phyloP scores from a whole-genome alignment of 768 basidiomycete genomes.

The Serendipita sp. region DNA sequence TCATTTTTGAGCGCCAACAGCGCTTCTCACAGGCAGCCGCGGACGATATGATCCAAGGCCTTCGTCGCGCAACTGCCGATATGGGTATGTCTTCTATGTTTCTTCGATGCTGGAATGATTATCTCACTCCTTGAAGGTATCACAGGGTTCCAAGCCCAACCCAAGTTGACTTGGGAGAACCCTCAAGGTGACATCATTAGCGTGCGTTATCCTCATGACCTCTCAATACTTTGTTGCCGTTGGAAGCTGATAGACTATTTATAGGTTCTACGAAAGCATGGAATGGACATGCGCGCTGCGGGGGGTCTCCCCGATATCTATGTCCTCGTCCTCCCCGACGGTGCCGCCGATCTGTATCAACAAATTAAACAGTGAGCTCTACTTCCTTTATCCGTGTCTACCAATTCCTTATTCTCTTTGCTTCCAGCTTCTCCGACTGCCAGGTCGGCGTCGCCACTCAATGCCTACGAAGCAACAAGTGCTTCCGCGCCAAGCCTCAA shows the following conservation, averaged over 20 bases:
- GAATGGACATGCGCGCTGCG: constrained; percentile 32
- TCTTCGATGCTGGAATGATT: background rate
- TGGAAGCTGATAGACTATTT: background rate
- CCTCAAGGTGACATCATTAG: constrained; percentile 38
- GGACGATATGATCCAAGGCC: constrained; percentile 36
- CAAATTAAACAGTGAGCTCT: constrained; percentile 57
- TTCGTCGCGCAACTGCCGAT: constrained; percentile 31
- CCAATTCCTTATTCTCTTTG: background rate
- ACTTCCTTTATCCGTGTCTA: background rate
- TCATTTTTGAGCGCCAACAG: constrained; percentile 45
- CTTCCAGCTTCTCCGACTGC: background rate
- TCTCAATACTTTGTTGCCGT: background rate
- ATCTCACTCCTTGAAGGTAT: constrained; percentile 33
- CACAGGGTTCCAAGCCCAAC: constrained; percentile 27
- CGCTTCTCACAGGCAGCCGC: constrained; percentile 38
- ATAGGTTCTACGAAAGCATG: background rate
- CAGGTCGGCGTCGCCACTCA: constrained; percentile 66
- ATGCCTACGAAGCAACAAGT: constrained; percentile 54
- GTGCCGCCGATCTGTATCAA: constrained; percentile 58
- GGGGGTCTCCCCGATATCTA: constrained; percentile 43
- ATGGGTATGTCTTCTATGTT: constrained; percentile 36
- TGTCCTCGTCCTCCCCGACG: constrained; percentile 55
- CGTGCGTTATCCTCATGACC: constrained; percentile 16
- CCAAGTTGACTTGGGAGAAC: constrained; percentile 37
- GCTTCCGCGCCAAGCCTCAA: constrained; percentile 49